Evolutionary conservation across 2,329 filamentous ascomycete genomes (phyloP), one percentile per base, ranked within the genome.

Genomic region (Cordyceps javanica): DNA sequence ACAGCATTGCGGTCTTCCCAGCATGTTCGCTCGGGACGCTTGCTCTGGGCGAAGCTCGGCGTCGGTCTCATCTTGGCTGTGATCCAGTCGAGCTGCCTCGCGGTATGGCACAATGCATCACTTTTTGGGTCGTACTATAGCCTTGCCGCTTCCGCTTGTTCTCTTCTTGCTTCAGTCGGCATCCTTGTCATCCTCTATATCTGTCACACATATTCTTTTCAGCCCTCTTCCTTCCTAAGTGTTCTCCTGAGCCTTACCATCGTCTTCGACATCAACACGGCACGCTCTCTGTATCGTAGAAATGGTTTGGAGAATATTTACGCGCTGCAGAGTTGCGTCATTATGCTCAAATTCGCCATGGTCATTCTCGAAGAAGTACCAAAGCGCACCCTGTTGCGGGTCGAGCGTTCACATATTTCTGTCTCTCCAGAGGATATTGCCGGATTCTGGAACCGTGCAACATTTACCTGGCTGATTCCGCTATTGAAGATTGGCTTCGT

Each of bases 251-350:
- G 71, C 38, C 54, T 67, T 5, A 68, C 69, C 0, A 59, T 67
- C 2, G 42, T 73, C 9, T 66, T 73, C 21, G 72, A 75, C 28
- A 60, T 69, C 16, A 67, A 70, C 0, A 62, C 65, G 10, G 59
- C 64, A 1, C 60, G 72, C 21, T 73, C 73, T 0, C 62, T 70
- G 0, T 72, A 69, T 64, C 62, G 72, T 6, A 64, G 70, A 7
- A 57, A 57, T 8, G 56, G 52, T 2, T 57, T 68, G 28, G 25
- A 49, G 2, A 26, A 50, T 3, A 63, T 71, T 23, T 68, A 64
- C 1, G 56, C 46, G 11, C 57, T 72, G 1, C 69, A 68, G 36
- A 65, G 63, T 0, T 59, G 63, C 0, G 61, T 64, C 0, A 57
- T 72, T 2, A 64, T 39, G 0, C 41, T 64, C 25, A 74, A 72